phyloP scores from a whole-genome alignment of 192 early-diverging fungal genomes.

The Rhizophagus prolifer region DNA sequence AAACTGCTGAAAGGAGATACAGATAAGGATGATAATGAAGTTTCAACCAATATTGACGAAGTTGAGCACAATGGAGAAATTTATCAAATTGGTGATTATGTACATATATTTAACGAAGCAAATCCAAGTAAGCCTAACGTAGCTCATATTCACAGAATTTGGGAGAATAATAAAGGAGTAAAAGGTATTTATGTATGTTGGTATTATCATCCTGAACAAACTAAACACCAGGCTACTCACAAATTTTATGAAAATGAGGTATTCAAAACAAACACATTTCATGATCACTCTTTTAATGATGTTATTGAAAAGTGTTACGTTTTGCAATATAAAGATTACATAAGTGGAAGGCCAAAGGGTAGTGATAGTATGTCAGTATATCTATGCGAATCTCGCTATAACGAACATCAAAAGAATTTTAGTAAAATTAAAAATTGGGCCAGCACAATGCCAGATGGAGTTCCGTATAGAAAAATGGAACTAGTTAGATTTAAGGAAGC shows the following conservation, averaged over 20 bases:
- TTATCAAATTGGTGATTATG: constrained; percentile 55
- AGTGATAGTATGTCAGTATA: constrained; percentile 54
- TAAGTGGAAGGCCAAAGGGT: constrained; percentile 49
- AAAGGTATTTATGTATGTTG: constrained; percentile 53
- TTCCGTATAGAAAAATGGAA: constrained; percentile 37
- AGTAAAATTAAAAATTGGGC: constrained; percentile 69
- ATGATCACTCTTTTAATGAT: constrained; percentile 51
- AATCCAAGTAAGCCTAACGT: constrained; percentile 62
- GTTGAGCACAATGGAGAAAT: constrained; percentile 19
- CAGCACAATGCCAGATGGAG: constrained; percentile 50
- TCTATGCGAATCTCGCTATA: constrained; percentile 67
- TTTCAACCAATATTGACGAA: not conserved
- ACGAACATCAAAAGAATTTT: constrained; percentile 51
- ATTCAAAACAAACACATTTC: constrained; percentile 58
- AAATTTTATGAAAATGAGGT: constrained; percentile 67
- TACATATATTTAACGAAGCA: constrained; percentile 56
- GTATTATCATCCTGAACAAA: constrained; percentile 70
- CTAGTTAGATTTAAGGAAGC: constrained; percentile 37
- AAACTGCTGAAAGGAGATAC: constrained; percentile 11
- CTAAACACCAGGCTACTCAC: constrained; percentile 52
- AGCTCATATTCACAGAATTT: constrained; percentile 55
- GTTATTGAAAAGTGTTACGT: constrained; percentile 65
- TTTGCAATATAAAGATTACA: constrained; percentile 56
- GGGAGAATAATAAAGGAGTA: constrained; percentile 43
- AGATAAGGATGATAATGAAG: not conserved